These are phyloP conservation scores for Pseudocercospora musae DNA, from an alignment of 2,329 filamentous ascomycete species.

Conservation along the genomic window DNA sequence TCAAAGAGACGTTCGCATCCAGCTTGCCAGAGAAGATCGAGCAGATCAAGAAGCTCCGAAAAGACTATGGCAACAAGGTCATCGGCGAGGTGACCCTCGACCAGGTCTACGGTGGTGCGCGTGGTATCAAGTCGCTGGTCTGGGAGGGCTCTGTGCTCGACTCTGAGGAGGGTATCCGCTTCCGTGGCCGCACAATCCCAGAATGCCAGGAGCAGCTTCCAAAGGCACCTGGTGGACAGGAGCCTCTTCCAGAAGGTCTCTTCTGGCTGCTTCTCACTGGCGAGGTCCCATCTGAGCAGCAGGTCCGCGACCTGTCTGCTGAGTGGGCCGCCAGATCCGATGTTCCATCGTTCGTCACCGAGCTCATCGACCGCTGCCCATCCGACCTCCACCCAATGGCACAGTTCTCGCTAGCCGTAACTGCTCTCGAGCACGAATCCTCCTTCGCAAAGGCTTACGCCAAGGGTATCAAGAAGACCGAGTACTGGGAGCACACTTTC, in stretches of 20 bases:
- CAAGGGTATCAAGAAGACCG: slow-evolving; percentile 98
- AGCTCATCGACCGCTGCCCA: slow-evolving; percentile 99
- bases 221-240: slow-evolving; percentile 92
- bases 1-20: slow-evolving; percentile 98
- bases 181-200: slow-evolving; percentile 98
- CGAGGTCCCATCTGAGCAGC: slow-evolving; percentile 95
- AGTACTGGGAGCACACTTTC: slow-evolving; percentile 99
- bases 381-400: slow-evolving; percentile 99
- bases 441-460: slow-evolving; percentile 98
- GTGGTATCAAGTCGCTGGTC: slow-evolving; percentile 96
- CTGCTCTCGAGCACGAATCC: slow-evolving; percentile 96
- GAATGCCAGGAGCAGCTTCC: slow-evolving; percentile 97
- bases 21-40: slow-evolving; percentile 94
- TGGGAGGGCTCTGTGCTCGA: slow-evolving; percentile 99
- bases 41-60: slow-evolving; percentile 97
- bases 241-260: slow-evolving; percentile 96
- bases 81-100: slow-evolving; percentile 97
- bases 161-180: slow-evolving; percentile 97
- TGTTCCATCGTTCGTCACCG: slow-evolving; percentile 96
- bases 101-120: slow-evolving; percentile 98
- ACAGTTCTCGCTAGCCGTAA: slow-evolving; percentile 97
- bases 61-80: slow-evolving; percentile 95
- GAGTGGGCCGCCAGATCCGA: slow-evolving; percentile 98
- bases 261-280: slow-evolving; percentile 99
- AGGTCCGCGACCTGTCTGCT: slow-evolving; percentile 95